Conservation (phyloP, 1,284 basidiomycete genomes). For the Gomphus bonarii region DNA sequence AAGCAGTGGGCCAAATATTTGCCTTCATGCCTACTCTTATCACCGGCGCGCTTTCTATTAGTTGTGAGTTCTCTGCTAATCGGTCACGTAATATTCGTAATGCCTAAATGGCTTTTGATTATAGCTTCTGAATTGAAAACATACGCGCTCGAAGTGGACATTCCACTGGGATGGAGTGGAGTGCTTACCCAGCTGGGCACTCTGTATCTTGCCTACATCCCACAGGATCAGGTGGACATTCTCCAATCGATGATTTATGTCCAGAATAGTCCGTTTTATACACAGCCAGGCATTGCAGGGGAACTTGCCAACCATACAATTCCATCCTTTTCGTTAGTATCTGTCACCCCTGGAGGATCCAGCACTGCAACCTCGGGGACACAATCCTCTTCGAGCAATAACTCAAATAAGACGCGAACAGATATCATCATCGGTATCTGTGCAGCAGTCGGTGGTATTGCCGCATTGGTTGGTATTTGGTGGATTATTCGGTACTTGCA, state of each 20-base stretch:
- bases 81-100: neutral
- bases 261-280: constrained; percentile 52
- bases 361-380: constrained; percentile 15
- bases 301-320: constrained; percentile 52
- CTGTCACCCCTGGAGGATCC: constrained; percentile 26
- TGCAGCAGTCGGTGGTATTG: constrained; percentile 60
- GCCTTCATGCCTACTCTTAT: constrained; percentile 45
- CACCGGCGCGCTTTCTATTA: constrained; percentile 34
- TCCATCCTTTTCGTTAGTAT: constrained; percentile 42
- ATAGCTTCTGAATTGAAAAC: constrained; percentile 35
- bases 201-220: constrained; percentile 52
- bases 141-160: constrained; percentile 48
- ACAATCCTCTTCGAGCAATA: constrained; percentile 13
- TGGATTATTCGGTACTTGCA: constrained; percentile 52
- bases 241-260: constrained; percentile 48
- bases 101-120: constrained; percentile 4
- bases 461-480: constrained; percentile 53
- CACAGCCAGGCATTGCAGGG: constrained; percentile 22
- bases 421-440: constrained; percentile 78
- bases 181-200: constrained; percentile 45
- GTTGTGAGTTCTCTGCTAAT: constrained; percentile 28
- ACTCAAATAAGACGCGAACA: constrained; percentile 35
- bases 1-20: constrained; percentile 52
- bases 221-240: constrained; percentile 31
- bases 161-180: constrained; percentile 40